Conservation (phyloP, 257 asterid genomes). For the Fraxinus americana region DNA sequence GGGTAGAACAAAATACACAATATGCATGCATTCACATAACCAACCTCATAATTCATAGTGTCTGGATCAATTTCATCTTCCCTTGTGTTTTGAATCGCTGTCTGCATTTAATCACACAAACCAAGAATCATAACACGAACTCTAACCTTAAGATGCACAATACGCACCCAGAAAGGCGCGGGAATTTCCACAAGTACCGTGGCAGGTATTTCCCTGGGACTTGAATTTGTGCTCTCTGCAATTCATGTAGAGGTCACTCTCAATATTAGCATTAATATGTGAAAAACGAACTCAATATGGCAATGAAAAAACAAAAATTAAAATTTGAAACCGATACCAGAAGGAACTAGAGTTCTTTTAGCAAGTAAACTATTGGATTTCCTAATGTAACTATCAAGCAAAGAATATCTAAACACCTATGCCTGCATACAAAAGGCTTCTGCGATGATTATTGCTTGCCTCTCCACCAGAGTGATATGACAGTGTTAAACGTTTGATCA, state of each 20-base stretch:
- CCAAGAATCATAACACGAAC: conserved; percentile 4
- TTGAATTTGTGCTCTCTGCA: conserved; percentile 54
- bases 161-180: conserved; percentile 18
- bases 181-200: conserved; percentile 44
- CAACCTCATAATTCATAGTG: conserved; percentile 86
- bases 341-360: not conserved
- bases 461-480: not conserved
- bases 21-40: conserved; percentile 2
- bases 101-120: conserved; percentile 41
- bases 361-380: not conserved
- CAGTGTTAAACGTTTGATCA: not conserved
- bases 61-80: conserved; percentile 81
- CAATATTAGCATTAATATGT: not conserved
- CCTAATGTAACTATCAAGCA: not conserved
- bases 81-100: conserved; percentile 36
- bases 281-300: not conserved
- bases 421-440: not conserved
- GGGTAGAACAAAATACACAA: not conserved
- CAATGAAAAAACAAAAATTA: not conserved
- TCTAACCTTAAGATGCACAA: conserved; percentile 20
- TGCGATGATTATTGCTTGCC: not conserved
- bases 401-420: not conserved
- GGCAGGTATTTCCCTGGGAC: conserved; percentile 36
- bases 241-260: conserved; percentile 29
- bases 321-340: not conserved